Base-by-base conservation (phyloP, 139 green algal genomes). In the Coccomyxa sp. region DNA sequence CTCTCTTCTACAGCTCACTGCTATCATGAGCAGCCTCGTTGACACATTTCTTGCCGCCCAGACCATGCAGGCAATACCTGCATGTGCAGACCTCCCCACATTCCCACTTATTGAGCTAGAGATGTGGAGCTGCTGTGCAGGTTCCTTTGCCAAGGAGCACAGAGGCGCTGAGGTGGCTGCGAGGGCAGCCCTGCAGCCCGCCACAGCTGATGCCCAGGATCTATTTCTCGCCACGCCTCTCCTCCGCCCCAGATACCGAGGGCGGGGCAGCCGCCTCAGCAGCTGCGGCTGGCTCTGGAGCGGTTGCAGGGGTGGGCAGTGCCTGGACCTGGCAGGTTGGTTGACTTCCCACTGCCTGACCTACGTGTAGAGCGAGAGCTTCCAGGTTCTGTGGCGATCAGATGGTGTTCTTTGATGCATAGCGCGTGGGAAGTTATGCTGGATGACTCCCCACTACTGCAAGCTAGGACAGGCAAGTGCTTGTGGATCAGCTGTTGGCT, bases 211-310 rank as follows among this genome's bases (percentile, higher is more conserved):
- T 78, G 77, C 85, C 83, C 4, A 35, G 74, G 22, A 39, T 95
- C 2, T 97, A 95, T 82, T 97, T 97, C 79, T 94, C 89, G 0
- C 87, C 89, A 0, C 81, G 93, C 4, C 82, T 86, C 69, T 93
- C 89, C 34, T 89, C 91, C 6, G 90, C 92, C 0, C 88, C 92
- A 0, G 87, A 92, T 75, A 95, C 90, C 0, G 82, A 80, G 2
- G 85, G 81, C 34, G 85, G 82, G 39, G 74, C 54, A 0, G 79
- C 78, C 2, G 93, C 92, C 4, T 89, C 89, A 54, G 77, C 76
- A 1, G 79, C 78, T 0, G 18, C 37, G 64, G 71, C 18, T 7
- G 27, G 38, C n/a, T 22, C 33, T 10, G 38, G n/a, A 37, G 71
- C 33, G 8, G 22, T 54, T 80, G 50, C 83, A 86, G 90, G 90